Evolutionary conservation across 768 basidiomycete genomes (phyloP), one percentile per base, ranked within the genome.

Genomic region (Phlebiopsis gigantea): DNA sequence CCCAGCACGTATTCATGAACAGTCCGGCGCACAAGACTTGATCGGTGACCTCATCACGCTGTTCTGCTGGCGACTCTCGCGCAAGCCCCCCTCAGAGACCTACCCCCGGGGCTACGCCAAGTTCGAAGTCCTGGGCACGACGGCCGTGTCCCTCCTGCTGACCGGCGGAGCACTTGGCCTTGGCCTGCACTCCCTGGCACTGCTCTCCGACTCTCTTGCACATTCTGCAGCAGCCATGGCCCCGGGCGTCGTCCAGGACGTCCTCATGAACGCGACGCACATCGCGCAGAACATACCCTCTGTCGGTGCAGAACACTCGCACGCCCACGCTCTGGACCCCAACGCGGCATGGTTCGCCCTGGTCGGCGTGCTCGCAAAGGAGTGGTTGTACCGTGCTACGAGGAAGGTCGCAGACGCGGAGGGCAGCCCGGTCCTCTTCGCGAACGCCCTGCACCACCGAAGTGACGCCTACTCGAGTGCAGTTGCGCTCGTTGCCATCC

Each of bases 381-480:
- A 99, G 71, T 98, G 88, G 87, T 70, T 99, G 12, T 98, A 96
- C 71, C 77, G 94, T 43, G 74, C 87, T 46, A 98, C 94, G 46
- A 89, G 88, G 66, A 82, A 79, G 54, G 95, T 99, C 28, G 97
- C 96, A 10, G 84, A 91, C 56, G 83, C 92, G 63, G 94, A 98
- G 71, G 85, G 85, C 64, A 92, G 89, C 65, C 90, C 92, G 4
- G 97, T 99, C 0, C 73, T 99, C 52, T 75, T 87, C 19, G 97
- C 97, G n/a, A 99, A 98, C 69, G 97, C 96, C 5, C 80, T 94
- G 55, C 96, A 98, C 69, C 97, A 99, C 72, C 82, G 97, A n/a
- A 94, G 91, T 61, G 97, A 99, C 69, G 93, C 93, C 5, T 93
- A 94, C 66, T 94, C 93, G 2, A 95, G 93, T 63, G 63, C 88